phyloP scores from a whole-genome alignment of 2,329 filamentous ascomycete species.

The Penicillium sumatraense region DNA sequence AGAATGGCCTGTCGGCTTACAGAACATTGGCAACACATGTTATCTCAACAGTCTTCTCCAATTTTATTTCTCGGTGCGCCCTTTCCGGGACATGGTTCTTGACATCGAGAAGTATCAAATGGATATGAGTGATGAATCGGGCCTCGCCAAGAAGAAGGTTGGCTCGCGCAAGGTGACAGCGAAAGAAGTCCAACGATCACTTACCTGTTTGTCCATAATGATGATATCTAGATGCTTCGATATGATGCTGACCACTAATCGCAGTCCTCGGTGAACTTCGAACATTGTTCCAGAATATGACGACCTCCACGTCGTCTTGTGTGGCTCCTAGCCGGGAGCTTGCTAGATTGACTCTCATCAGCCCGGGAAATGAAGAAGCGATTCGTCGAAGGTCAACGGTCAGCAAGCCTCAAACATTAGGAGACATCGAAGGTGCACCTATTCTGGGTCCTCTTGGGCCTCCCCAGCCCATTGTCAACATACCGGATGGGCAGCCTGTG shows the following conservation, averaged over 20 bases:
- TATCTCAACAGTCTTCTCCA: slow-evolving; percentile 97
- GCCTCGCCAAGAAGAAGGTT: slow-evolving; percentile 69
- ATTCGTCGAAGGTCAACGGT: slow-evolving; percentile 55
- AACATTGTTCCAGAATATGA: slow-evolving; percentile 71
- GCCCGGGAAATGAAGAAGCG: slow-evolving; percentile 58
- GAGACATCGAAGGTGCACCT: slow-evolving; percentile 50
- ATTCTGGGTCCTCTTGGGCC: slow-evolving; percentile 53
- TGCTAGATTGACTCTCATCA: slow-evolving; percentile 77
- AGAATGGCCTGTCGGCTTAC: slow-evolving; percentile 79
- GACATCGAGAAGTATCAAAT: slow-evolving; percentile 74
- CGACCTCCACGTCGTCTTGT: slow-evolving; percentile 63
- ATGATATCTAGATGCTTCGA: not conserved
- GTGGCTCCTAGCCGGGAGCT: slow-evolving; percentile 76
- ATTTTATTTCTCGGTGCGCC: slow-evolving; percentile 87
- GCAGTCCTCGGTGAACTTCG: slow-evolving; percentile 76
- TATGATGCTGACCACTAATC: slow-evolving; percentile 21
- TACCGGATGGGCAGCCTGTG: slow-evolving; percentile 14
- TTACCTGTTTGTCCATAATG: slow-evolving; percentile 69
- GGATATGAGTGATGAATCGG: slow-evolving; percentile 63
- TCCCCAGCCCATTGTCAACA: slow-evolving; percentile 33
- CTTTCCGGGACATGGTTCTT: slow-evolving; percentile 79
- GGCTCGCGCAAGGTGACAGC: slow-evolving; percentile 71
- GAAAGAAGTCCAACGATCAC: slow-evolving; percentile 63
- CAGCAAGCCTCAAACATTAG: slow-evolving; percentile 36
- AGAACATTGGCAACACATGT: slow-evolving; percentile 96